phyloP scores from a whole-genome alignment of 306 rosid genomes.

The Mimosa bimucronata region DNA sequence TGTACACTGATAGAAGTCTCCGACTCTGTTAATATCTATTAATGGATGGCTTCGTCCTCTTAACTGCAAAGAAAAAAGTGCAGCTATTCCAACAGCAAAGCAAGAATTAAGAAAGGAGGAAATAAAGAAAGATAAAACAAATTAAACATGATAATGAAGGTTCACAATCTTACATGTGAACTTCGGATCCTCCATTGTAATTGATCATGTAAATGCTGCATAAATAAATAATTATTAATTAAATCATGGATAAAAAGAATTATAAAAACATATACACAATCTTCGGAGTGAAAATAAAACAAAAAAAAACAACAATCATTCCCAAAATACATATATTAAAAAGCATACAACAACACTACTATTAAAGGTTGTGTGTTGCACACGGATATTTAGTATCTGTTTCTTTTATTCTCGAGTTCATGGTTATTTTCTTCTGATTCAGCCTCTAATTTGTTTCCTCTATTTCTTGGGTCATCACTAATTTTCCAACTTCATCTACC shows the following conservation, averaged over 20 bases:
- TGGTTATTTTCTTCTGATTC: not conserved
- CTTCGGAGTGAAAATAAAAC: not conserved
- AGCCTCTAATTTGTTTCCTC: not conserved
- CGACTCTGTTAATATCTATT: not conserved
- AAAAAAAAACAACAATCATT: not conserved
- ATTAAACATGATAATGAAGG: conserved; percentile 27
- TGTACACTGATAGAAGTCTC: not conserved
- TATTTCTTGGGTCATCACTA: not conserved
- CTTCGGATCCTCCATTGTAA: conserved; percentile 94
- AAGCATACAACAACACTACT: not conserved
- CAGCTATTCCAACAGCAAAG: not conserved
- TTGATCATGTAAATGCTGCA: conserved; percentile 88
- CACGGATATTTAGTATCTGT: not conserved
- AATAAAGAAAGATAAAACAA: not conserved
- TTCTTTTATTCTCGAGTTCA: not conserved
- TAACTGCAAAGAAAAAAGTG: not conserved
- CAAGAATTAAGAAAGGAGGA: not conserved
- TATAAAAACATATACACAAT: not conserved
- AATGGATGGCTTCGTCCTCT: not conserved
- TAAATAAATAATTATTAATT: conserved; percentile 35
- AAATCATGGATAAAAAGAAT: not conserved
- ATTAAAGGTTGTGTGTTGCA: not conserved
- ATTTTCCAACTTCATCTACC: not conserved
- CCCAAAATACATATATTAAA: conserved; percentile 4
- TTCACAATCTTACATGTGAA: conserved; percentile 81